Conservation (phyloP, 257 asterid genomes). For the Ajuga chamaepitys region DNA sequence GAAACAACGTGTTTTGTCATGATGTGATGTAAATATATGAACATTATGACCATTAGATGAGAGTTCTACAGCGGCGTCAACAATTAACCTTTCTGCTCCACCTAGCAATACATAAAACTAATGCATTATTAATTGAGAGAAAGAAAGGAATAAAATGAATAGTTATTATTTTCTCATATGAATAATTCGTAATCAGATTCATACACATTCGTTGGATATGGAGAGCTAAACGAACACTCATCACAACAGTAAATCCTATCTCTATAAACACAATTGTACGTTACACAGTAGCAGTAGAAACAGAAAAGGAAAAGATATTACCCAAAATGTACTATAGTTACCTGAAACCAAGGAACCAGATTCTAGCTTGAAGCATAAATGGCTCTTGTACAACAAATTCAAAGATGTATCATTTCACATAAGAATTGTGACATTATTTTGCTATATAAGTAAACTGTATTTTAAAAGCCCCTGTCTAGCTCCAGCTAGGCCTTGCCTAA, state of each 20-base stretch:
- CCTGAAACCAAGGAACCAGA: not conserved
- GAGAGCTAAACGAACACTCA: no score
- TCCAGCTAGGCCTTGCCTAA: no score
- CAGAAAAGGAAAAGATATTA: not conserved
- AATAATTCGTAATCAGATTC: not conserved
- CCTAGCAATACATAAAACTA: constrained; percentile 34
- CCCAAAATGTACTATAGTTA: not conserved
- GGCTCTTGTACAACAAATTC: not conserved
- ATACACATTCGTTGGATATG: not conserved
- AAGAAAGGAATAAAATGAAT: not conserved
- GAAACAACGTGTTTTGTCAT: constrained; percentile 76
- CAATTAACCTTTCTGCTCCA: constrained; percentile 97
- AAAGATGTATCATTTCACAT: not conserved
- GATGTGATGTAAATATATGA: constrained; percentile 90
- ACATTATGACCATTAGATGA: constrained; percentile 70
- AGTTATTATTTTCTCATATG: not conserved
- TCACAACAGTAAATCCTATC: not conserved
- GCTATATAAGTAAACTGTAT: not conserved
- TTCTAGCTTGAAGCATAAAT: not conserved
- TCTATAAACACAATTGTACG: not conserved
- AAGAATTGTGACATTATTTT: not conserved
- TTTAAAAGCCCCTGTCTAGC: no score
- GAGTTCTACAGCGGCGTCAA: constrained; percentile 91
- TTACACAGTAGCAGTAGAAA: not conserved
- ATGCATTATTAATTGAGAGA: not conserved